Evolutionary conservation across 345 rosid species (phyloP).

Genomic region (Lagerstroemia speciosa): DNA sequence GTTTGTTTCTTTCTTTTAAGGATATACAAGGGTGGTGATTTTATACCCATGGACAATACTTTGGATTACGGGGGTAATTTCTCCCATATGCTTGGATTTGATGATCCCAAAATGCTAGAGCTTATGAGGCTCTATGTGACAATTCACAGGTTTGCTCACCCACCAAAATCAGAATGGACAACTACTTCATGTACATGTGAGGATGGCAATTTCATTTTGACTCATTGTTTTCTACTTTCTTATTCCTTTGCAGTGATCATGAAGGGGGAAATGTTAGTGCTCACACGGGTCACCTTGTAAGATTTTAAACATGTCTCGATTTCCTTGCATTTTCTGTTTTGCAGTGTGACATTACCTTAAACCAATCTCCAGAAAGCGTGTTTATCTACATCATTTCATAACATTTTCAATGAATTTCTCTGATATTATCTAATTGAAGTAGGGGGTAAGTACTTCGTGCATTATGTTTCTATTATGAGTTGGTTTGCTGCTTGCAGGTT

Average conservation of each 20-base stretch:
- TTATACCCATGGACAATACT: constrained; percentile 57
- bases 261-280: constrained; percentile 99
- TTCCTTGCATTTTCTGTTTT: constrained; percentile 3
- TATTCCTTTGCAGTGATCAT: constrained; percentile 61
- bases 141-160: constrained; percentile 55
- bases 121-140: constrained; percentile 98
- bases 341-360: neutral
- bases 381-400: neutral
- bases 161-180: neutral
- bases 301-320: neutral
- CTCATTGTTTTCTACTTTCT: neutral
- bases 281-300: constrained; percentile 94
- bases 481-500: constrained; percentile 36
- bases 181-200: neutral
- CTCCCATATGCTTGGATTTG: constrained; percentile 86
- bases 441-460: neutral
- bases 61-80: constrained; percentile 94
- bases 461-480: neutral
- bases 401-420: neutral
- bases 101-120: constrained; percentile 76
- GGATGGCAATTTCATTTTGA: neutral
- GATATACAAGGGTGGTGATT: constrained; percentile 70
- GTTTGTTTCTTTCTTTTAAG: constrained; percentile 27
- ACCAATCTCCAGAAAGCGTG: neutral
- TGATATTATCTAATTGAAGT: neutral